A percentile compares a stretch with the other conserved stretches of the same genome.
These are phyloP conservation scores for Ambrosia artemisiifolia DNA, from an alignment of 129 eudicot species.

Conservation along the genomic window DNA sequence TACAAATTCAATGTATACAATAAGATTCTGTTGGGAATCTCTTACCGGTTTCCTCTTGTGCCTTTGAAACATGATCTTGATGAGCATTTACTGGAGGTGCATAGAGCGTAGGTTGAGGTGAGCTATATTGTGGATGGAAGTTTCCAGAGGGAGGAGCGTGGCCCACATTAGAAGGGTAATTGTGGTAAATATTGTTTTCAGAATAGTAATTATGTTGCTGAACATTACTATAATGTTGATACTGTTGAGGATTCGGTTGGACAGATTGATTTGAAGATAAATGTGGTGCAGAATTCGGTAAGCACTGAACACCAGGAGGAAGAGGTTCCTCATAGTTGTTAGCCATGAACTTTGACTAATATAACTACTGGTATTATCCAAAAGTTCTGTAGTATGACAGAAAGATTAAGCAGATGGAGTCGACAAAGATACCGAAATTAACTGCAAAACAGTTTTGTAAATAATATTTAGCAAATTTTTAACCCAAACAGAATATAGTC, in stretches of 20 bases:
- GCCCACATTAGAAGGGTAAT: slow-evolving; percentile 32
- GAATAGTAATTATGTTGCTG: slow-evolving; percentile 31
- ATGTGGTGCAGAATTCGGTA: slow-evolving; percentile 31
- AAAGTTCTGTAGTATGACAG: background rate
- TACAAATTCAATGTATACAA: background rate
- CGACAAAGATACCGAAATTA: slow-evolving; percentile 3
- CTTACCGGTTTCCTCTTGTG: slow-evolving; percentile 33
- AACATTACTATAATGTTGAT: slow-evolving; percentile 28
- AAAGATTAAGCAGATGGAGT: background rate
- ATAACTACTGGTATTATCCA: background rate
- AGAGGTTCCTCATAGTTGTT: slow-evolving; percentile 53
- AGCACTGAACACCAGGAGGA: slow-evolving; percentile 69
- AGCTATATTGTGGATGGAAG: slow-evolving; percentile 37
- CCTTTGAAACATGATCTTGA: slow-evolving; percentile 20
- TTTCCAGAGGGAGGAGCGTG: slow-evolving; percentile 32
- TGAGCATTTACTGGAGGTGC: slow-evolving; percentile 16
- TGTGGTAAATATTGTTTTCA: slow-evolving; percentile 24
- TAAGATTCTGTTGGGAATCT: background rate
- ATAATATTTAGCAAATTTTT: background rate
- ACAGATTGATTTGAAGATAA: slow-evolving; percentile 36
- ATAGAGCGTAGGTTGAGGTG: slow-evolving; percentile 30
- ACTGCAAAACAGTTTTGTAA: slow-evolving; percentile 7
- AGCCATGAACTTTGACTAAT: slow-evolving; percentile 42
- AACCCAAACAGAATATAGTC: background rate
- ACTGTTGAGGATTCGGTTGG: slow-evolving; percentile 36